These are phyloP conservation scores for Trebouxia gelatinosa DNA, from an alignment of 163 green algal genomes.

Conservation along the genomic window DNA sequence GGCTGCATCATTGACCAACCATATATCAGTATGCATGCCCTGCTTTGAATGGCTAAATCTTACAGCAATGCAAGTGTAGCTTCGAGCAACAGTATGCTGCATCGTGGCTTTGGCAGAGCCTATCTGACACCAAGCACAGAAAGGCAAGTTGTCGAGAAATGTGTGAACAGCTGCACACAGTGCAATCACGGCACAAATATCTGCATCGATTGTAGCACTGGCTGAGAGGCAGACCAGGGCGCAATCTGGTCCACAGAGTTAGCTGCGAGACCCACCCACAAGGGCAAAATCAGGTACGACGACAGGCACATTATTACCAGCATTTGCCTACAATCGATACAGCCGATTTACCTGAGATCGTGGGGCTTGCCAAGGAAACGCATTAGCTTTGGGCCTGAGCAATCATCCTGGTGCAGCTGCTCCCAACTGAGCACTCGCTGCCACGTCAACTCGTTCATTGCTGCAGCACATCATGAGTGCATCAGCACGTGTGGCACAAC, in stretches of 20 bases:
- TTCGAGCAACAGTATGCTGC: too few species aligned
- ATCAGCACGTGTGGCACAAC: neutral
- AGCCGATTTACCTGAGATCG: slow-evolving; percentile 67
- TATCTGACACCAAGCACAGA: too few species aligned
- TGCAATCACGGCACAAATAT: neutral
- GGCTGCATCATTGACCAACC: slow-evolving; percentile 47
- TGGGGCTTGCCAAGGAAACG: slow-evolving; percentile 88
- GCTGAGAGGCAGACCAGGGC: too few species aligned
- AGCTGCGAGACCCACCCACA: too few species aligned
- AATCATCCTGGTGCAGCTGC: slow-evolving; percentile 65
- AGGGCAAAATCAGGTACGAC: too few species aligned
- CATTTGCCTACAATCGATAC: neutral
- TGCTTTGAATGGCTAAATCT: neutral
- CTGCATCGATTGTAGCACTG: neutral
- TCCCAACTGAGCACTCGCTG: slow-evolving; percentile 60
- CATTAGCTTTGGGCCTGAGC: slow-evolving; percentile 73
- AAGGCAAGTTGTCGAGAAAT: too few species aligned
- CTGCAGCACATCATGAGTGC: slow-evolving; percentile 51
- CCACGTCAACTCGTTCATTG: slow-evolving; percentile 61
- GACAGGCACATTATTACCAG: too few species aligned
- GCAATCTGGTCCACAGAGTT: too few species aligned
- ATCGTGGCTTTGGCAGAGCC: too few species aligned
- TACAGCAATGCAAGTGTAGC: too few species aligned
- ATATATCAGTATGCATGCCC: neutral
- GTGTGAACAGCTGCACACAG: neutral